Evolutionary conservation across 306 rosid genomes (phyloP), one percentile per base, ranked within the genome.

Genomic region (Vachellia pachyceras): DNA sequence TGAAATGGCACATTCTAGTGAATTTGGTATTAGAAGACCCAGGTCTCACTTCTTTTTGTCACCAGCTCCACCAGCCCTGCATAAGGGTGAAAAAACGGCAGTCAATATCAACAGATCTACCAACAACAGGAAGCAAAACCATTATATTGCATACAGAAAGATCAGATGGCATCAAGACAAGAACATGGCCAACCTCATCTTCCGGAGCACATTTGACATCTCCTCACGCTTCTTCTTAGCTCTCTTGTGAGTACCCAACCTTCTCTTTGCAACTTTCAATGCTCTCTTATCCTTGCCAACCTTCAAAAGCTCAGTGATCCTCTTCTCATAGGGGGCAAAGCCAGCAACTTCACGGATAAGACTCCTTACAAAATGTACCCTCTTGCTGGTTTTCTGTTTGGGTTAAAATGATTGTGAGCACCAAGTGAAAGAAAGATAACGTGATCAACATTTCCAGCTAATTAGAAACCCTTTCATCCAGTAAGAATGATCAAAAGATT

Each of bases 201-300:
- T 94, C 61, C 97, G 82, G 49, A 94, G 97, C 42, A 86, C 94
- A 4, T 83, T 92, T 6, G 98, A 89, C 98, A 91, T 94, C 89
- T 94, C 98, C 69, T 92, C 97, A n/a, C 97, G 77, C 97, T 94
- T 94, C 91, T 84, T 91, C 92, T 94, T 94, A 0, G 97, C 97
- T 3, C 98, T 89, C 84, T 95, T 94, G 72, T 95, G 97, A 22
- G 97, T 92, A 73, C 93, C 98, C n/a, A 95, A 83, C 95, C 93
- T 95, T 78, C 94, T 86, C 61, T 92, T 95, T 0, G 97, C 97
- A 13, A 92, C 97, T 58, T 91, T 95, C 37, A 95, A 73, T 1
- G 97, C 97, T 6, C 97, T 88, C 90, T 95, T 95, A 49, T 93
- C 99, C 76, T 95, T 95, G 10, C 97, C 99, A 14, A 95, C 97